Evolutionary conservation across 129 eudicot species (phyloP), one percentile per base, ranked within the genome.

Genomic region (sunflower (Helianthus annuus)): DNA sequence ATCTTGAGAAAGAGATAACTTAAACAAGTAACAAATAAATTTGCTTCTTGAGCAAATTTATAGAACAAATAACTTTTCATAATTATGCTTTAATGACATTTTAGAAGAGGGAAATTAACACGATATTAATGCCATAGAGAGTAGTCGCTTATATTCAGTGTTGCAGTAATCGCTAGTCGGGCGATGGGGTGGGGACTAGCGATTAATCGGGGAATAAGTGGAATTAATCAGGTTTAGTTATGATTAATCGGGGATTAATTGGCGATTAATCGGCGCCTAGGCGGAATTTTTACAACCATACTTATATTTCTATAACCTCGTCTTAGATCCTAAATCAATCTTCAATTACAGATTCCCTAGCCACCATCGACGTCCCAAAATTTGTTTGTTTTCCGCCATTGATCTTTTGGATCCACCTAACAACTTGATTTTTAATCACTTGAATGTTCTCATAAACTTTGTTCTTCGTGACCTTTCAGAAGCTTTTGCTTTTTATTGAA

Each of bases 1-100:
- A 7, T 2, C 2, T 14, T 53, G 65, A 45, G 54, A 15, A 40
- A 40, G 15, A 17, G 14, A 15, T 3, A 27, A 6, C 95, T 44
- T 29, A 63, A 63, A 40, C 39, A 78, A 70, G 49, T 7, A 69
- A 70, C 67, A 62, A 68, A 27, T 81, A 52, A 92, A 96, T 45
- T 19, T 24, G 42, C 15, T 11, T 66, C 54, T 62, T 7, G 11
- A 2, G 39, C 14, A 38, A 36, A 8, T 48, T 14, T 48, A 48
- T 14, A 2, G 54, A 48, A 48, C 11, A 8, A 48, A 11, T 48
- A 15, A 44, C 38, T 45, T 66, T 42, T 10, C 1, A 11, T 11
- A 3, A 10, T 38, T 36, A 45, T 11, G 32, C 39, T 22, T 42
- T 19, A 44, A 2, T 9, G 10, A 9, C 19, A 66, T 53, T 45